These are phyloP conservation scores for Geotrichum carabidarum DNA, from an alignment of 1,139 yeast species.

Conservation along the genomic window DNA sequence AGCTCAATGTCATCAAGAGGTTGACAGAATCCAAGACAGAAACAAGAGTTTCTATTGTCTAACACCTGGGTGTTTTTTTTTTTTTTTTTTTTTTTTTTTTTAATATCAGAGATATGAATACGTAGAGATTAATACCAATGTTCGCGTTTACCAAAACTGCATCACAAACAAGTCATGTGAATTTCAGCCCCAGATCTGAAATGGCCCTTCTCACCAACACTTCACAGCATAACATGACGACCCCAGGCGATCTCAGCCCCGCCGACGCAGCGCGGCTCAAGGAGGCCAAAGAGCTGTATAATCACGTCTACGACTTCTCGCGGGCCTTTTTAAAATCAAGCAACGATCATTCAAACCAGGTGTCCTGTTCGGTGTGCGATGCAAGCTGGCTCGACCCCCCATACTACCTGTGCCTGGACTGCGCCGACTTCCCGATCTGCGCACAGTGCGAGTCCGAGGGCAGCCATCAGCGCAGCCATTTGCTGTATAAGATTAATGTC, in stretches of 20 bases:
- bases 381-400: neutral
- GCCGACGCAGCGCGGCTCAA: neutral
- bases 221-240: neutral
- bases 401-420: slow-evolving; percentile 8
- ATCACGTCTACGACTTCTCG: neutral
- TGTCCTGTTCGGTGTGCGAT: slow-evolving; percentile 1
- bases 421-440: slow-evolving; percentile 17
- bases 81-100: too few species aligned
- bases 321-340: neutral
- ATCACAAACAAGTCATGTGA: too few species aligned
- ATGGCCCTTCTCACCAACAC: neutral
- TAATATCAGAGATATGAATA: too few species aligned
- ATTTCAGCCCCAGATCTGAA: neutral
- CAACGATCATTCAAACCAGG: neutral
- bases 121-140: too few species aligned
- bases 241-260: neutral
- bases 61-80: too few species aligned
- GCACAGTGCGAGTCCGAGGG: slow-evolving; percentile 24
- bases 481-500: slow-evolving; percentile 24
- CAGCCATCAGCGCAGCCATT: slow-evolving; percentile 24
- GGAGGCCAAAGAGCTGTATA: neutral
- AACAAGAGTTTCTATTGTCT: too few species aligned
- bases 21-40: too few species aligned
- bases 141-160: too few species aligned
- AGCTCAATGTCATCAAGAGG: too few species aligned